A percentile compares a stretch with the other conserved stretches of the same genome.
Conservation (phyloP, 2,329 filamentous ascomycete species). For the Orbilia brochopaga region DNA sequence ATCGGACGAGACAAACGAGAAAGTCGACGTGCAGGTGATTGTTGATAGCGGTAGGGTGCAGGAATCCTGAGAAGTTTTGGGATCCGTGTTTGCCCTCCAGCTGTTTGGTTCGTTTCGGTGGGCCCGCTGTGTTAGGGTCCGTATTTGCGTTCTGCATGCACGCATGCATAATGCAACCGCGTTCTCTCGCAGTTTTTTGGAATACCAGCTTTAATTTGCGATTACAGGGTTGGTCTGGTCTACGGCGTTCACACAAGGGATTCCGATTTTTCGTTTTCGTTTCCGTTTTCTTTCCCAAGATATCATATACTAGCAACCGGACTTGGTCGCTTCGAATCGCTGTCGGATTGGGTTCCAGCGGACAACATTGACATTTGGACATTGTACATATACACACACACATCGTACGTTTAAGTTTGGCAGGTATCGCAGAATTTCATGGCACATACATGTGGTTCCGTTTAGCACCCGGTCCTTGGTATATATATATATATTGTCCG, state of each 20-base stretch:
- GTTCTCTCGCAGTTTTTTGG: neutral
- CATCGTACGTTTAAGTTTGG: too few species aligned
- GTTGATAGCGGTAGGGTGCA: constrained; percentile 65
- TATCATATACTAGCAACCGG: too few species aligned
- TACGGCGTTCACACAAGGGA: too few species aligned
- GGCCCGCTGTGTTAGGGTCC: neutral
- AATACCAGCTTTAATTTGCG: neutral
- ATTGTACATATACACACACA: too few species aligned
- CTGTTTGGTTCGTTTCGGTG: constrained; percentile 1
- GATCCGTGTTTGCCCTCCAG: neutral
- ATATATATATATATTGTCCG: neutral
- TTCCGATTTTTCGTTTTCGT: too few species aligned
- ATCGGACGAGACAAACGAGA: constrained; percentile 61
- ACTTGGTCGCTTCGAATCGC: too few species aligned
- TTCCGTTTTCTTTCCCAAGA: too few species aligned
- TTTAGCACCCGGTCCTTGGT: neutral
- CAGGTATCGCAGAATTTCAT: too few species aligned
- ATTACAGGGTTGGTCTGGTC: too few species aligned
- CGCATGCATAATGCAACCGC: neutral
- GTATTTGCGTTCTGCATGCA: neutral
- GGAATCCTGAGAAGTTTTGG: constrained; percentile 11
- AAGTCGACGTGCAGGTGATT: constrained; percentile 70
- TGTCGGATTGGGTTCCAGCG: too few species aligned
- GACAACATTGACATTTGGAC: too few species aligned
- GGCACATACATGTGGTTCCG: too few species aligned